Evolutionary conservation across 371 early-diverging fungal species (phyloP), one percentile per base, ranked within the genome.

Genomic region (Syncephalis plumigaleata): DNA sequence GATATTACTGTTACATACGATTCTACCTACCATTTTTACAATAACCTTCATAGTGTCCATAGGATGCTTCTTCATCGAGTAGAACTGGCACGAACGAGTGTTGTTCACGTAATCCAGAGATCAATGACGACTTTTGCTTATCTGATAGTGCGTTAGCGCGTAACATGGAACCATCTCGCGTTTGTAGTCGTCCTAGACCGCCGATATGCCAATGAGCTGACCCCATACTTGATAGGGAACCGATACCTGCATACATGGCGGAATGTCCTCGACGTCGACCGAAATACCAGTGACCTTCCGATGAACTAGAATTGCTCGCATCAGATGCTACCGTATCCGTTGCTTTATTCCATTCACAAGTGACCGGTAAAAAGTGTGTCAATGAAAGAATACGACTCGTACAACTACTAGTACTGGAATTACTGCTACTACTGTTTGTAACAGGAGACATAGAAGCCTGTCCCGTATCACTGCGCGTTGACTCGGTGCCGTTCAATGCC

Each of bases 11-110:
- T 17, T 25, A 42, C 18, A n/a, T 24, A 9, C 42, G 39, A 37
- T 37, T 39, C 15, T 18, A n/a, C 65, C 50, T 75, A 79, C 88
- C 81, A 50, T 74, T 70, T 70, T 87, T 94, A 71, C 84, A 93
- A 64, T 77, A 91, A 15, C 85, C 93, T 63, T 87, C 88, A 68
- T 84, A 87, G 66, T 80, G 88, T 3, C 75, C 79, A 17, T 66
- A 53, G 39, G 85, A 79, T 20, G 71, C 66, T n/a, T 73, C 71
- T 13, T 71, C 73, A 42, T 79, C 76, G 36, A 94, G 56, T 55
- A 88, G 81, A 22, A 96, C 74, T 7, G 94, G 91, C 3, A 79
- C 59, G 31, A 73, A 71, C 42, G 69, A 70, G 43, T 68, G 56
- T 26, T 75, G 63, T 18, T 68, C 56, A 36, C 25, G 36, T n/a